Percentiles rank a stretch among this genome's conserved stretches.
phyloP scores from a whole-genome alignment of 768 basidiomycete species.

The Calocybe gangraenosa region DNA sequence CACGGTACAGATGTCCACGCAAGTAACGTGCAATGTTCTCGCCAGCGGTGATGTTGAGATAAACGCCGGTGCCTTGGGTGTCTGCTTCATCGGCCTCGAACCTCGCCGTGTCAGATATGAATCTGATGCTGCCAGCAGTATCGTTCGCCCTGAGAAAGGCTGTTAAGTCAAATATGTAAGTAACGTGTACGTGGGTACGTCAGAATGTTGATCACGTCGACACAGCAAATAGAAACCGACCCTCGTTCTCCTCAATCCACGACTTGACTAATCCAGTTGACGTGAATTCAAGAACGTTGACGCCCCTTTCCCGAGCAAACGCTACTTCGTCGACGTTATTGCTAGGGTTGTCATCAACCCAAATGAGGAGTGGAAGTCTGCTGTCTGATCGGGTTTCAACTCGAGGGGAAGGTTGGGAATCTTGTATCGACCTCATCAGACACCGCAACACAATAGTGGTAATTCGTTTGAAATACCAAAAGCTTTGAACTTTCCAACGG shows the following conservation, averaged over 20 bases:
- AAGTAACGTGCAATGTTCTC: slow-evolving; percentile 21
- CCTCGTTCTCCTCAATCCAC: slow-evolving; percentile 23
- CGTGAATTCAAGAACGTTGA: slow-evolving; percentile 19
- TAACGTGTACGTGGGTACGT: no score
- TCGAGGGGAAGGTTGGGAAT: neutral
- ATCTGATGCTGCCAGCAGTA: slow-evolving; percentile 17
- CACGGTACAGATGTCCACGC: slow-evolving; percentile 16
- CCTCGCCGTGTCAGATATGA: slow-evolving; percentile 19
- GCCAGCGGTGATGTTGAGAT: slow-evolving; percentile 18
- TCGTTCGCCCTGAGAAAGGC: slow-evolving; percentile 16
- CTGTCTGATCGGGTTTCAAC: slow-evolving; percentile 1
- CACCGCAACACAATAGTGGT: no score
- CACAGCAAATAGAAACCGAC: slow-evolving; percentile 4
- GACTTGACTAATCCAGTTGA: slow-evolving; percentile 20
- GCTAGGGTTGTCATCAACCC: slow-evolving; percentile 22
- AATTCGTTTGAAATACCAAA: slow-evolving; percentile 8
- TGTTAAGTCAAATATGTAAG: slow-evolving; percentile 7
- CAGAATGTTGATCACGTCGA: no score
- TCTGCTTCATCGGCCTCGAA: slow-evolving; percentile 9
- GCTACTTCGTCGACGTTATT: slow-evolving; percentile 14
- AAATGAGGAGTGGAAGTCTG: slow-evolving; percentile 20
- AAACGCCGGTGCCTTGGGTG: neutral
- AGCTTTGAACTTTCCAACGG: slow-evolving; percentile 16
- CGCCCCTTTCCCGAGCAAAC: slow-evolving; percentile 15
- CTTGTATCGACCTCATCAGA: neutral